Evolutionary conservation across 2,329 filamentous ascomycete species (phyloP).

Genomic region (Anthostomella pinea): DNA sequence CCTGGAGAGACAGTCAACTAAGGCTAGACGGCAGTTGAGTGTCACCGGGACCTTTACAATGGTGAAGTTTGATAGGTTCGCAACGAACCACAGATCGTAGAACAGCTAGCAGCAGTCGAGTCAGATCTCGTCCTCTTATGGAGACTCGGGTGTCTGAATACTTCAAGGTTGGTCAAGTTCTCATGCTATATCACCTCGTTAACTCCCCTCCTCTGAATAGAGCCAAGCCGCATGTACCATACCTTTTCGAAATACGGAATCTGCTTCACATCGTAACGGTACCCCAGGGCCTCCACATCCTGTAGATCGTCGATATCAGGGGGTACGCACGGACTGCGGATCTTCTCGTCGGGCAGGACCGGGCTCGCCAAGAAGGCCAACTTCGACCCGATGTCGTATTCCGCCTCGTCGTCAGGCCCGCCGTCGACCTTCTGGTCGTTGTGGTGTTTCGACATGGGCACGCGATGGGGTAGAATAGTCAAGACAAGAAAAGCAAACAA

Average conservation of each 20-base stretch:
- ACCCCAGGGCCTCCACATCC: constrained; percentile 1
- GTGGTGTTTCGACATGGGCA: background rate
- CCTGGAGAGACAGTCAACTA: constrained; percentile 15
- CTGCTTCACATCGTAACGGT: constrained; percentile 1
- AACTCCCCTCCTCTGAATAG: too few relatives aligned
- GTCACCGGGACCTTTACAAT: constrained; percentile 26
- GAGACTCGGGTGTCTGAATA: too few relatives aligned
- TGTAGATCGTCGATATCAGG: constrained; percentile 1
- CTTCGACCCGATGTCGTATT: background rate
- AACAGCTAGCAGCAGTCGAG: too few relatives aligned
- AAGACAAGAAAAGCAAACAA: too few relatives aligned
- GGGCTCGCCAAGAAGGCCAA: constrained; percentile 2
- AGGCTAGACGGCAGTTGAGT: background rate
- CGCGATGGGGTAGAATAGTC: too few relatives aligned
- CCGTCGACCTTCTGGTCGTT: too few relatives aligned
- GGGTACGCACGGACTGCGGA: background rate
- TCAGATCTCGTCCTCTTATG: too few relatives aligned
- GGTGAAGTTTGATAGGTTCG: constrained; percentile 61
- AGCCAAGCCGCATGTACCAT: too few relatives aligned
- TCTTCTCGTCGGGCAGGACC: constrained; percentile 5
- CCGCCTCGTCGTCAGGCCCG: background rate
- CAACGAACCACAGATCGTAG: constrained; percentile 60
- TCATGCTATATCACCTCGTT: too few relatives aligned
- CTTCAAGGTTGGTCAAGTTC: too few relatives aligned
- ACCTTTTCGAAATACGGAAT: constrained; percentile 6